Percentiles rank a stretch among this genome's conserved stretches.
phyloP scores from a whole-genome alignment of 371 early-diverging fungal genomes.

The Lichtheimia ramosa region DNA sequence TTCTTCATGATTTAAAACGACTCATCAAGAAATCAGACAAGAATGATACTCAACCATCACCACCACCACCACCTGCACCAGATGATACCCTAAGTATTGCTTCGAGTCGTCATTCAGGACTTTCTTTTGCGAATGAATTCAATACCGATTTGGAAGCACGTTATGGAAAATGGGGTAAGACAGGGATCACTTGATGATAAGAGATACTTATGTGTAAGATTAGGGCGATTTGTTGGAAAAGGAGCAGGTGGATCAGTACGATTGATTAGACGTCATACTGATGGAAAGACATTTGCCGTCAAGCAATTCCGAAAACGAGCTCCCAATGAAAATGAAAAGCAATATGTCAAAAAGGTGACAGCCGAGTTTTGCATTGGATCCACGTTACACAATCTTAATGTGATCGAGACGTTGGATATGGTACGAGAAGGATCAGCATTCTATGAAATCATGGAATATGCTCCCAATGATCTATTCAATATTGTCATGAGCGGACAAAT shows the following conservation, averaged over 20 bases:
- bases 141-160: conserved; percentile 25
- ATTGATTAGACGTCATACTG: conserved; percentile 45
- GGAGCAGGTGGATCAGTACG: conserved; percentile 72
- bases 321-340: conserved; percentile 65
- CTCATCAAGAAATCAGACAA: conserved; percentile 22
- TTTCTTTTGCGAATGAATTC: conserved; percentile 28
- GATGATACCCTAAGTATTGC: neutral
- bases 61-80: conserved; percentile 1
- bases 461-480: conserved; percentile 72
- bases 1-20: conserved; percentile 40
- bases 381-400: conserved; percentile 75
- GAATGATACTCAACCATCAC: neutral
- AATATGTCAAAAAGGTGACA: conserved; percentile 79
- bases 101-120: conserved; percentile 3
- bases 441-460: conserved; percentile 81
- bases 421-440: conserved; percentile 59
- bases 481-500: conserved; percentile 65
- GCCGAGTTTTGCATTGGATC: conserved; percentile 84
- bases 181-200: neutral
- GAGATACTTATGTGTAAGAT: no score
- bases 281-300: conserved; percentile 67
- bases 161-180: conserved; percentile 33
- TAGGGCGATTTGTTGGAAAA: conserved; percentile 46
- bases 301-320: conserved; percentile 77
- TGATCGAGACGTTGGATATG: conserved; percentile 83